Base-by-base conservation (phyloP, 1,139 yeast species). In the Blastobotrys arbuscula region DNA sequence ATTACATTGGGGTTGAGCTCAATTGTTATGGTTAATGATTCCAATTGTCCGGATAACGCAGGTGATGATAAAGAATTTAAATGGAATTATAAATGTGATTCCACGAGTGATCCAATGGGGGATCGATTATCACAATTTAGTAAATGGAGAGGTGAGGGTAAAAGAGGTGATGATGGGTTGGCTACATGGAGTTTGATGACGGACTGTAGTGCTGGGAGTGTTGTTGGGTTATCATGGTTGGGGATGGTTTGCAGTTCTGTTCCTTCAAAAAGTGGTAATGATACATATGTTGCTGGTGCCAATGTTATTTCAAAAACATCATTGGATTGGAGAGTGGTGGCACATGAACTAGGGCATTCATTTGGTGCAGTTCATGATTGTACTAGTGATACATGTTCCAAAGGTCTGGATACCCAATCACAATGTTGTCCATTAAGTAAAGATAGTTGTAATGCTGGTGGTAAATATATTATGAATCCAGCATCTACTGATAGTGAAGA, bases 341-440 rank as follows among this genome's bases (percentile, higher is more conserved):
- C 74, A 0, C 74, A 70, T 48, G 74, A 70, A 49, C 48, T 67
- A 4, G 74, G 73, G 9, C 74, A 70, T 51, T 60, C 67, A 4
- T 70, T 70, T 53, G 74, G 74, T n/a, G 74, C 74, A 2, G 70
- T 66, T 18, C 74, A 70, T 52, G 74, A 70, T 50, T 70, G 74
- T 51, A 64, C 68, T 4, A 44, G 57, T 7, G 59, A 57, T 15
- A 65, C 73, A 1, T 70, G 73, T 48, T 39, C 61, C 1, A 58
- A 61, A 40, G 59, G 59, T 30, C 48, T 56, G 13, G 65, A 64
- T 28, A 50, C 55, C 8, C 50, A 65, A 6, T 55, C 63, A 7
- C 58, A 59, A 33, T 70, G 74, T 58, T 70, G 74, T 51, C 74
- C 72, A 4, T 49, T 61, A 39, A 49, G 66, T 2, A 21, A 51